A percentile compares a stretch with the other conserved stretches of the same genome.
phyloP scores from a whole-genome alignment of 2,329 filamentous ascomycete species.

The Diaporthe citrichinensis region DNA sequence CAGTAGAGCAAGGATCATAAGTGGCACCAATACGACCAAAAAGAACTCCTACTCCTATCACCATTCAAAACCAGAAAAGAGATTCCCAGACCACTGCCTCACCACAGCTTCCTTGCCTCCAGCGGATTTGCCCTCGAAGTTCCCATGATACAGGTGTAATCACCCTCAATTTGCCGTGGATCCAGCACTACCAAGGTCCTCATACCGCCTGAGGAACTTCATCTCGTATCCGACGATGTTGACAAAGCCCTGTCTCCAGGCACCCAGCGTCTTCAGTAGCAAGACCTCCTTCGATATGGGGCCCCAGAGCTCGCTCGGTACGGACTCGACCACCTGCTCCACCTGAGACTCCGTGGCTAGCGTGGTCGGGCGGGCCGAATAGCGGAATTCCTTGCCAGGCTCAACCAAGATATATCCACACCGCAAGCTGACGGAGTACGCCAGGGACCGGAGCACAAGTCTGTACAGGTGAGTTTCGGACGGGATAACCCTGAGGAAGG shows the following conservation, averaged over 20 bases:
- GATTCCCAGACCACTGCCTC: background rate
- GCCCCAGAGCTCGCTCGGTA: background rate
- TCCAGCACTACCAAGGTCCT: background rate
- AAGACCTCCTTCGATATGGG: background rate
- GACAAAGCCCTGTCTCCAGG: background rate
- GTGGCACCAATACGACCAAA: background rate
- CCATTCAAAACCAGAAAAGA: background rate
- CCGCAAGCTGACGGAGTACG: background rate
- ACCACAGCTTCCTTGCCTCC: background rate
- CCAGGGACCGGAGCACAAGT: constrained; percentile 3
- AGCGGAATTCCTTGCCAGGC: too few relatives aligned
- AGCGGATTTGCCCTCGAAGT: background rate
- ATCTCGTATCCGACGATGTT: background rate
- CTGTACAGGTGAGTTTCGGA: background rate
- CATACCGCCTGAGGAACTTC: background rate
- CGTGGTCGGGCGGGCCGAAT: background rate
- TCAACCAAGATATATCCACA: too few relatives aligned
- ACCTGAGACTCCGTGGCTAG: background rate
- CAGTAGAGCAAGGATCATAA: background rate
- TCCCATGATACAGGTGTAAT: background rate
- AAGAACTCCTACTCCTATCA: too few relatives aligned
- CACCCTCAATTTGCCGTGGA: background rate
- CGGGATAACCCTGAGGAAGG: background rate
- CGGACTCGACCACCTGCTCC: background rate
- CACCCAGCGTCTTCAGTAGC: background rate